Base-by-base conservation (phyloP, 495 filamentous ascomycete genomes). In the Symbiotaphrina buchneri region DNA sequence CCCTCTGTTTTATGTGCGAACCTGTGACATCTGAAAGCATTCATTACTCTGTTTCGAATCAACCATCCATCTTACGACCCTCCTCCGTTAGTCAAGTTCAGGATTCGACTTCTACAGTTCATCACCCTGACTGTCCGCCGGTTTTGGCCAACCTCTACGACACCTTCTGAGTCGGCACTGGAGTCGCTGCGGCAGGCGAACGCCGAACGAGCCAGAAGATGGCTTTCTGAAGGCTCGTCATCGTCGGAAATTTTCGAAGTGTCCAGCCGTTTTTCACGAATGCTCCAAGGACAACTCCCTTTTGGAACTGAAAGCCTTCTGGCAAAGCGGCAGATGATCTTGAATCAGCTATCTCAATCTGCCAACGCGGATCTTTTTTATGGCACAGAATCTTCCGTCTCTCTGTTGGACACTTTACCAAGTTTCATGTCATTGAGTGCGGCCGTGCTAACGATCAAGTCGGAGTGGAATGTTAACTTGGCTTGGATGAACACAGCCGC, bases 371-470 rank as follows among this genome's bases (percentile, higher is more conserved):
- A n/a, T n/a, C n/a, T n/a, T n/a, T 34, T 34, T 16, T 32, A 34
- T 16, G 32, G 32, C 25, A 16, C 21, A 19, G 22, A 21, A 2
- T 10, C 21, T 18, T 14, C 16, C 23, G 18, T 42, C 10, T 46
- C 50, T 5, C 39, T 68, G 17, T 39, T 51, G 0, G 48, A 55
- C 27, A 52, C 63, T 2, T 44, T 59, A 2, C 44, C 53, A 4
- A 34, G 43, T 6, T 67, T 72, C 39, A 51, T 67, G 45, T 41
- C 47, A 4, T 34, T 71, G 2, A 65, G 60, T 21, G 43, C 48
- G 1, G 24, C 37, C 10, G 22, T 47, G 8, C 30, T 35, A 16
- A 19, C 10, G 10, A 33, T 31, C 40, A 34, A 41, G 18, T 29
- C 30, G 20, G 34, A 39, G 10, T 45, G 35, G 24, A 18, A 30